Evolutionary conservation across 192 early-diverging fungal genomes (phyloP), one percentile per base, ranked within the genome.

Genomic region (Entophlyctis luteolus): DNA sequence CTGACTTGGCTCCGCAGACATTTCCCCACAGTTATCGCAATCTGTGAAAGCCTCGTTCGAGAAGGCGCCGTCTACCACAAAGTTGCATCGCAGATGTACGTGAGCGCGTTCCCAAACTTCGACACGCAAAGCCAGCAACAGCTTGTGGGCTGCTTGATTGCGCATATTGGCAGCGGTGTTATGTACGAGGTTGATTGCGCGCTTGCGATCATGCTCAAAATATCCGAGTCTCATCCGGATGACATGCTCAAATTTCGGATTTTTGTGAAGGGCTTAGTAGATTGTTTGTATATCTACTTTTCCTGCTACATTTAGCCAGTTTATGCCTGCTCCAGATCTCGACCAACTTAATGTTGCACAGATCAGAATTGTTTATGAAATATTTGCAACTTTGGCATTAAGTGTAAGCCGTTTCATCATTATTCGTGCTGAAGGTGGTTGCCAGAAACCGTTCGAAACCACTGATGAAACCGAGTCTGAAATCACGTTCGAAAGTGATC

Each of bases 121-220:
- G 63, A 66, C 42, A 18, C 52, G 14, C 63, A 66, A 1, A 37
- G 39, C 32, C 63, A 48, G 6, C 52, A 66, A 33, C 63, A 66
- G 34, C 27, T 66, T 4, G 23, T 66, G 28, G 63, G 63, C 32
- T 66, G 63, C 25, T 10, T 66, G 3, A 55, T 66, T 66, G 63
- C 63, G 22, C 63, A 66, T 38, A 66, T 66, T 39, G 63, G 63
- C n/a, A 66, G 63, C 36, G 63, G 63, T 14, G 45, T 66, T 16
- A 31, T 5, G 29, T 38, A 52, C n/a, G 63, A 66, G 42, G 52
- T 66, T 36, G 63, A 66, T 18, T 66, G 63, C 48, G 63, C 22
- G 34, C 27, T 66, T 10, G 18, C 33, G 4, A 66, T 66, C 55
- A 14, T 66, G 45, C 28, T 66, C 5, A 33, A 52, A 23, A 14